phyloP scores from a whole-genome alignment of 345 rosid species.

The Citrus maxima region DNA sequence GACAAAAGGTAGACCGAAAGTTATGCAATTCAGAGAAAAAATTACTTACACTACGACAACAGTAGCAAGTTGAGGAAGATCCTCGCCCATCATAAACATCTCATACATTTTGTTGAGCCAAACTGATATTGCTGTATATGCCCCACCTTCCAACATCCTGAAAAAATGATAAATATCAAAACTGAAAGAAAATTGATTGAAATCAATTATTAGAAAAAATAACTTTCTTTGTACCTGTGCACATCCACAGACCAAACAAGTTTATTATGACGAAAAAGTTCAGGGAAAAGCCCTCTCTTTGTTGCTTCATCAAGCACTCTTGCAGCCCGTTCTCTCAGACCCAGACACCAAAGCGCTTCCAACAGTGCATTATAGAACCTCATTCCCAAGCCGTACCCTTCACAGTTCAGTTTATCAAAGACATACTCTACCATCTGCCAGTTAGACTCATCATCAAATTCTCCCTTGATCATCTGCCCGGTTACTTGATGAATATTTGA shows the following conservation, averaged over 20 bases:
- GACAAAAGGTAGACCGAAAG: neutral
- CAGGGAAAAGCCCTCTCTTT: constrained; percentile 86
- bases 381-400: constrained; percentile 84
- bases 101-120: constrained; percentile 68
- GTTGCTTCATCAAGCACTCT: constrained; percentile 80
- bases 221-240: constrained; percentile 57
- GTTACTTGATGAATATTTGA: constrained; percentile 87
- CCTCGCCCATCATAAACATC: constrained; percentile 51
- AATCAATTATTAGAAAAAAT: constrained; percentile 10
- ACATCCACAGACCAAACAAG: constrained; percentile 86
- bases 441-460: constrained; percentile 77
- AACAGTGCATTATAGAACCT: constrained; percentile 88
- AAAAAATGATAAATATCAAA: constrained; percentile 24
- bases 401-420: constrained; percentile 79
- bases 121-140: constrained; percentile 66
- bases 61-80: constrained; percentile 82
- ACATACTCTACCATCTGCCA: constrained; percentile 97
- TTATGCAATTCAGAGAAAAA: constrained; percentile 10
- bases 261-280: constrained; percentile 80
- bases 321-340: constrained; percentile 85
- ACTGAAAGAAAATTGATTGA: constrained; percentile 15
- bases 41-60: constrained; percentile 75
- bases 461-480: constrained; percentile 93
- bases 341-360: constrained; percentile 97
- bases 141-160: constrained; percentile 95